A percentile compares a stretch with the other conserved stretches of the same genome.
Conservation (phyloP, 2,329 filamentous ascomycete species). For the Diaporthe nobilis region DNA sequence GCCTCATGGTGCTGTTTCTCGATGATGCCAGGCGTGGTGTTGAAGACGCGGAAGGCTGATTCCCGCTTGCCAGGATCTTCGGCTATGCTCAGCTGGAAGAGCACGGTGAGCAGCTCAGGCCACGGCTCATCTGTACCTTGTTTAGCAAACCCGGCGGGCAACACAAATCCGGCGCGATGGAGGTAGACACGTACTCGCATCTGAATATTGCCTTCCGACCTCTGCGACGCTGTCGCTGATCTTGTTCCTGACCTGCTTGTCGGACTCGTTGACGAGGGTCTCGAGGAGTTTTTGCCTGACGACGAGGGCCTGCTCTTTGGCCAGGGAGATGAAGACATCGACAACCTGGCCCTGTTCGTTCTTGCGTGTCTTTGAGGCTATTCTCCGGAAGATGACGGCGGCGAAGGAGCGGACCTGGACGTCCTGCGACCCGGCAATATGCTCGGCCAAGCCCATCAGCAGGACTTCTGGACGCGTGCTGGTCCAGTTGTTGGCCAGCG, state of each 20-base stretch:
- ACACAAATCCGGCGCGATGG: not conserved
- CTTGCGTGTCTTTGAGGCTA: slow-evolving; percentile 91
- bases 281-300: slow-evolving; percentile 90
- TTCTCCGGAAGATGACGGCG: slow-evolving; percentile 93
- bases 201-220: slow-evolving; percentile 93
- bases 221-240: slow-evolving; percentile 98
- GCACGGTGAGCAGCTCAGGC: slow-evolving; percentile 87
- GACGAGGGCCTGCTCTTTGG: slow-evolving; percentile 78
- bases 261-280: slow-evolving; percentile 79
- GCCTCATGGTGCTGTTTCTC: slow-evolving; percentile 94
- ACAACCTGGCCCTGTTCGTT: slow-evolving; percentile 77
- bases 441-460: slow-evolving; percentile 94
- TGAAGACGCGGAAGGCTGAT: slow-evolving; percentile 94
- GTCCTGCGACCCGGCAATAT: slow-evolving; percentile 84
- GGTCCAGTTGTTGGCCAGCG: slow-evolving; percentile 93
- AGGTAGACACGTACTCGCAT: slow-evolving; percentile 77
- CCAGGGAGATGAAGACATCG: slow-evolving; percentile 89
- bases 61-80: slow-evolving; percentile 87
- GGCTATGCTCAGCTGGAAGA: slow-evolving; percentile 94
- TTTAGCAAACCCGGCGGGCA: slow-evolving; percentile 30
- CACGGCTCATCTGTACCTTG: slow-evolving; percentile 78
- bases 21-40: slow-evolving; percentile 94
- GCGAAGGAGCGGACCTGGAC: slow-evolving; percentile 90
- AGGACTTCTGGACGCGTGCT: slow-evolving; percentile 84
- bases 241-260: slow-evolving; percentile 88